Conservation (phyloP, 2,329 filamentous ascomycete genomes). For the Chaetomium globosum region DNA sequence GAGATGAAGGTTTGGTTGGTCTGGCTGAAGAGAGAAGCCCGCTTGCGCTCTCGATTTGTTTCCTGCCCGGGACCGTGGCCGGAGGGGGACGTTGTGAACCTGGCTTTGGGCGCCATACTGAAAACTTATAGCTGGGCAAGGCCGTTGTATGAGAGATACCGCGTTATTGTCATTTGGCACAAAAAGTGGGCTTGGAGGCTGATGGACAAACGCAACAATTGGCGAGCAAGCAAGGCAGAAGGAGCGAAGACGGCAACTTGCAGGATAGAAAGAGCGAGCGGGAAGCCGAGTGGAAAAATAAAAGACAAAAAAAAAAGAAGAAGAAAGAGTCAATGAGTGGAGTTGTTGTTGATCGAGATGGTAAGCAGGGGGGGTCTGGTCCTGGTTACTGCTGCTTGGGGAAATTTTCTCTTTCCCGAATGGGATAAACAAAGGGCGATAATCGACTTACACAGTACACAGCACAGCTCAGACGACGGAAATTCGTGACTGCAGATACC, state of each 20-base stretch:
- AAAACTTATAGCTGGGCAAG: not conserved
- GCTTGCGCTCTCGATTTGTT: not conserved
- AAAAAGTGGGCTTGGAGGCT: not conserved
- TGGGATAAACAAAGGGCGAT: not conserved
- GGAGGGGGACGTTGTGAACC: not conserved
- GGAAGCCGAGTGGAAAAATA: not conserved
- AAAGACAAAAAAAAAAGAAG: not conserved
- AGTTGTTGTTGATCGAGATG: not conserved
- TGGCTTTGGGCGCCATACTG: conserved; percentile 6
- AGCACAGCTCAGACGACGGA: not conserved
- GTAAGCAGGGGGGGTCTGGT: not conserved
- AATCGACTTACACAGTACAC: not conserved
- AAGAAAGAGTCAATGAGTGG: conserved; percentile 11
- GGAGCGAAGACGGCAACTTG: conserved; percentile 9
- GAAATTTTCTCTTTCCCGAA: not conserved
- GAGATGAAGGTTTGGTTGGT: conserved; percentile 27
- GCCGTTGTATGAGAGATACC: not conserved
- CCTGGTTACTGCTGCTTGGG: not conserved
- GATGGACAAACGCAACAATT: conserved; percentile 1
- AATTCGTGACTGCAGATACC: not conserved
- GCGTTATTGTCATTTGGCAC: not conserved
- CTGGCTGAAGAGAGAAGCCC: conserved; percentile 22
- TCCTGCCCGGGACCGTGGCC: conserved; percentile 3
- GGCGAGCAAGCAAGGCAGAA: not conserved
- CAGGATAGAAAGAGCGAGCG: conserved; percentile 14